Evolutionary conservation across 139 green algal species (phyloP), one percentile per base, ranked within the genome.

Genomic region (Edaphochlamys debaryana): DNA sequence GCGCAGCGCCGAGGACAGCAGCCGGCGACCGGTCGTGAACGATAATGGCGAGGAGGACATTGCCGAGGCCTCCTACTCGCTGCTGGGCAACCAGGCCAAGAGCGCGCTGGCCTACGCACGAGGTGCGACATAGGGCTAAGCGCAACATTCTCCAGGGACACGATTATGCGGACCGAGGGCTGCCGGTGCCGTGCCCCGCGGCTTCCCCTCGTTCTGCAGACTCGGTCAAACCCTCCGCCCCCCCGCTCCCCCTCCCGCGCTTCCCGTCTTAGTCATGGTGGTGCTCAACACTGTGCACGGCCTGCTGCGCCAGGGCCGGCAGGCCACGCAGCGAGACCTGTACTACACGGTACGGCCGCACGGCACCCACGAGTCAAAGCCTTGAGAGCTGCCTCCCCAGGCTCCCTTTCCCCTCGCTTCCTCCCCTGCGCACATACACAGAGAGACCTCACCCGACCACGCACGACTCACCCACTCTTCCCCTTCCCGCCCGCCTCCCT

Each of bases 241-340:
- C 37, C 3, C 67, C 34, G 22, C 32, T 19, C 7, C 38, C 20
- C 68, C 8, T 60, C 7, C 41, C 41, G 22, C 74, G 7, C 19
- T 50, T 19, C 37, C 37, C 37, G 8, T 22, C 22, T 25, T 82
- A 92, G 89, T 95, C 37, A 86, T 94, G 38, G 79, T 85, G 41
- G 71, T 96, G 30, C 75, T 96, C 45, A 86, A 90, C 25, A 48
- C 79, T 0, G 77, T 90, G 17, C 93, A 96, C n/a, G 73, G 91
- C n/a, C 85, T 92, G 40, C 75, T 96, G 41, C 69, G 85, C 22
- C 50, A 66, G 25, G 88, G 87, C 0, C 74, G 72, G 22, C 71
- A 76, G 48, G 87, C 86, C 32, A 95, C 92, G 8, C 93, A 96
- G 82, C 83, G 93, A 0, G 93, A 96, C 42, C 62, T 96, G 38